Evolutionary conservation across 495 filamentous ascomycete species (phyloP), one percentile per base, ranked within the genome.

Genomic region (Penicillium flavigenum): DNA sequence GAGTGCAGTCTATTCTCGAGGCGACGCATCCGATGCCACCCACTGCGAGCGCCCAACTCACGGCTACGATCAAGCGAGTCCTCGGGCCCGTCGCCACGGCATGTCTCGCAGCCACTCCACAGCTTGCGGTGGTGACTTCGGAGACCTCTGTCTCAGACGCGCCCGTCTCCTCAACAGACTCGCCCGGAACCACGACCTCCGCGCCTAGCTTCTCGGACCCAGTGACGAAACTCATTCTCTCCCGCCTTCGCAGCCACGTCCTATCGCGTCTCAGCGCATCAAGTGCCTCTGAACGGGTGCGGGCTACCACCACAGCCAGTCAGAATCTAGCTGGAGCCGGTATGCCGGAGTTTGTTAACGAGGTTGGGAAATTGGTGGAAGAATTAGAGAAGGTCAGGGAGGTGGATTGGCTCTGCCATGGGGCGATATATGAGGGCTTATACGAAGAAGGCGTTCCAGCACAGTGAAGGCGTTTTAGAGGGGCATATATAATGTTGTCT

Each of bases 331-430:
- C 89, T 2, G 80, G 82, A 2, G 81, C 87, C 39, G 95, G 94
- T 0, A 80, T 98, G 72, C 85, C 87, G 1, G 94, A 98, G 72
- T 96, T 96, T 73, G 87, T 93, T n/a, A 84, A 76, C 47, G 86
- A 85, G 65, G 85, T 98, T n/a, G 86, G 88, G 6, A 83, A 86
- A 32, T 81, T 96, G 60, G 88, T 91, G 14, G 92, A 96, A 14
- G 86, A 88, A 72, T 69, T 96, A 60, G 80, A 81, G 55, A 84
- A 82, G 65, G 84, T 96, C 24, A 84, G 87, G 11, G 81, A 81
- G 43, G 87, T 96, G 34, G 93, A 98, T 71, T 85, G 90, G 68
- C 79, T 83, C 50, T 83, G 86, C 43, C 95, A 97, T 75, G 84
- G 83, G 26, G 54, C 70, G 56, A 91, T 91, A 81, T 97, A 96